phyloP scores from a whole-genome alignment of 371 early-diverging fungal species.

The Capillidium rhysosporum region DNA sequence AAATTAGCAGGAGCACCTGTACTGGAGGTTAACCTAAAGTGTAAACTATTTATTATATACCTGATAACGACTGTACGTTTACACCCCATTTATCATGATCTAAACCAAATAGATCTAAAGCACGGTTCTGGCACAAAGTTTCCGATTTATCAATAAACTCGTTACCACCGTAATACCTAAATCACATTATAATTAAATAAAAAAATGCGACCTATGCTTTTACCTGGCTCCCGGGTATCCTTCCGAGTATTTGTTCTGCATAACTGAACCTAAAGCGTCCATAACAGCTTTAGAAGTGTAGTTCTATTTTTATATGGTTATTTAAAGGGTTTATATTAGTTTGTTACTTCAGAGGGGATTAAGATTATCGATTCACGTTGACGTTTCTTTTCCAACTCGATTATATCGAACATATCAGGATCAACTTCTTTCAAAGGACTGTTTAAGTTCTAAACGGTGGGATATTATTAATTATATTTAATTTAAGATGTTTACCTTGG shows the following conservation, averaged over 20 bases:
- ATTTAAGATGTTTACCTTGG: no score
- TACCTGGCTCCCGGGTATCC: constrained; percentile 92
- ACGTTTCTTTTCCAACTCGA: constrained; percentile 90
- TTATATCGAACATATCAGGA: constrained; percentile 85
- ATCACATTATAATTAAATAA: neutral
- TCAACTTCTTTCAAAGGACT: constrained; percentile 38
- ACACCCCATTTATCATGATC: constrained; percentile 93
- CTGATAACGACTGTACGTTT: constrained; percentile 95
- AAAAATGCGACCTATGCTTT: constrained; percentile 1
- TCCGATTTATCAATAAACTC: constrained; percentile 96
- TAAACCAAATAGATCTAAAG: constrained; percentile 81
- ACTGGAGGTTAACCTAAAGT: neutral
- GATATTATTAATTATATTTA: no score
- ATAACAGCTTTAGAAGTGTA: constrained; percentile 94
- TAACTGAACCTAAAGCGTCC: constrained; percentile 90
- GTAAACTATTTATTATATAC: constrained; percentile 13
- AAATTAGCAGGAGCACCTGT: constrained; percentile 91
- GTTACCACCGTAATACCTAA: constrained; percentile 97
- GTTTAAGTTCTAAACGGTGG: no score
- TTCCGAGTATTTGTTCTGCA: constrained; percentile 99
- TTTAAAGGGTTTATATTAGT: neutral
- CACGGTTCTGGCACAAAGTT: constrained; percentile 85
- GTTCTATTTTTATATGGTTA: constrained; percentile 38
- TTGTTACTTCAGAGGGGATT: constrained; percentile 86
- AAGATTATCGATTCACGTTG: constrained; percentile 85